Base-by-base conservation (phyloP, 2,329 filamentous ascomycete genomes). In the Claviceps cyperi region DNA sequence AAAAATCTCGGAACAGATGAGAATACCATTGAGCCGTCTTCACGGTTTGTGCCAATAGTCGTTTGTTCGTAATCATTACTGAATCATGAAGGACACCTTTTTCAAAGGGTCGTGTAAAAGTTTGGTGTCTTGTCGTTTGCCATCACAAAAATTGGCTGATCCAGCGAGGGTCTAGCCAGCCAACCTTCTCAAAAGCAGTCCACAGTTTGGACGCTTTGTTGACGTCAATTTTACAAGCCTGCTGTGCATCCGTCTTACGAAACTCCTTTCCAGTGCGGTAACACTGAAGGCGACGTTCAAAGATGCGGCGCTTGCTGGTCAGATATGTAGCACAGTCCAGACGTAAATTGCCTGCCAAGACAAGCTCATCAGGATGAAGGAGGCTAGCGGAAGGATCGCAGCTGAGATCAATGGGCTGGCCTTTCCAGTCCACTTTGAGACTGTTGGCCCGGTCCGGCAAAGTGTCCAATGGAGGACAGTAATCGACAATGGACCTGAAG, bases 161-260 rank as follows among this genome's bases (percentile, higher is more conserved):
- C 69, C 70, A 74, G 3, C 63, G 56, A 15, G 69, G 62, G 5
- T 84, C 74, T 55, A 95, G 80, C 87, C 89, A 94, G 57, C 84
- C 85, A 38, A 92, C 86, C 58, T 81, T 83, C 47, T 95, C 86
- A 62, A 87, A 97, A 5, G 88, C 88, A 38, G 81, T 82, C 86
- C 88, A 95, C 45, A 97, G 74, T 66, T 91, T 91, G 56, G 87
- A 94, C 3, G 90, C 88, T 72, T 96, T 97, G 73, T 96, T 96
- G 64, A 97, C 91, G 60, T 97, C 91, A 55, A 96, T 95, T 72
- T 94, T 94, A 76, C 88, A 94, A n/a, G 87, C 88, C 64, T 94
- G 86, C 66, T 97, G 91, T 5, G 89, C 88, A 63, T 95, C 87
- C 1, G 91, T 97, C 76, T 95, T 95, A 64, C 87, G 83, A 65